phyloP scores from a whole-genome alignment of 768 basidiomycete genomes.

The Ramaria sp. region DNA sequence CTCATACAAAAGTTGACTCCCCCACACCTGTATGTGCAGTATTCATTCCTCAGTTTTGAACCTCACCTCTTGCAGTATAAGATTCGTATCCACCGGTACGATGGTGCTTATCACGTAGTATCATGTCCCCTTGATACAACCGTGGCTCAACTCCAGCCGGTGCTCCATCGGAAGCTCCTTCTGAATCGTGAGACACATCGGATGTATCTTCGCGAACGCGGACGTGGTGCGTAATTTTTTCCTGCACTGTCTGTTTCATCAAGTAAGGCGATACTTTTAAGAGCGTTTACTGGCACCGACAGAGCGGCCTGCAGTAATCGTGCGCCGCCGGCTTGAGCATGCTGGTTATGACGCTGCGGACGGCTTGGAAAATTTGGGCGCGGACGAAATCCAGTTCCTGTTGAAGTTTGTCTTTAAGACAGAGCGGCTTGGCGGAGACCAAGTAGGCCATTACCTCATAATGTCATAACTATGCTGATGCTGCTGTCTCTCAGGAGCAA shows the following conservation, averaged over 20 bases:
- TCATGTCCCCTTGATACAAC: slow-evolving; percentile 53
- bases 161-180: slow-evolving; percentile 49
- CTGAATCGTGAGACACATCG: slow-evolving; percentile 48
- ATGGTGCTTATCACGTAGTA: slow-evolving; percentile 63
- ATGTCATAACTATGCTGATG: background rate
- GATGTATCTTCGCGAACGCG: slow-evolving; percentile 65
- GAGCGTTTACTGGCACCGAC: slow-evolving; percentile 75
- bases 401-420: slow-evolving; percentile 87
- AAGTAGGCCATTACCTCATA: background rate
- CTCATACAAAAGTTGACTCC: background rate
- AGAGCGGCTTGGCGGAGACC: slow-evolving; percentile 40
- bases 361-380: slow-evolving; percentile 63
- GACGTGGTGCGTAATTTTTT: slow-evolving; percentile 41
- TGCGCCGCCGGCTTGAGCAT: slow-evolving; percentile 73
- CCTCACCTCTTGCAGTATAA: slow-evolving; percentile 26
- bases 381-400: slow-evolving; percentile 74
- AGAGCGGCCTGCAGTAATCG: slow-evolving; percentile 79
- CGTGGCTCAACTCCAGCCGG: slow-evolving; percentile 53
- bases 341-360: slow-evolving; percentile 83
- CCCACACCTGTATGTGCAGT: background rate
- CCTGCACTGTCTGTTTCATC: background rate
- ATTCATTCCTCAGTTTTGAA: background rate
- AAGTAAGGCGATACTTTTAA: slow-evolving; percentile 19
- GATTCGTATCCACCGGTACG: slow-evolving; percentile 70
- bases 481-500: slow-evolving; percentile 43